A percentile compares a stretch with the other conserved stretches of the same genome.
Evolutionary conservation across 768 basidiomycete genomes (phyloP).

Genomic region (Cystobasidium tubakii): DNA sequence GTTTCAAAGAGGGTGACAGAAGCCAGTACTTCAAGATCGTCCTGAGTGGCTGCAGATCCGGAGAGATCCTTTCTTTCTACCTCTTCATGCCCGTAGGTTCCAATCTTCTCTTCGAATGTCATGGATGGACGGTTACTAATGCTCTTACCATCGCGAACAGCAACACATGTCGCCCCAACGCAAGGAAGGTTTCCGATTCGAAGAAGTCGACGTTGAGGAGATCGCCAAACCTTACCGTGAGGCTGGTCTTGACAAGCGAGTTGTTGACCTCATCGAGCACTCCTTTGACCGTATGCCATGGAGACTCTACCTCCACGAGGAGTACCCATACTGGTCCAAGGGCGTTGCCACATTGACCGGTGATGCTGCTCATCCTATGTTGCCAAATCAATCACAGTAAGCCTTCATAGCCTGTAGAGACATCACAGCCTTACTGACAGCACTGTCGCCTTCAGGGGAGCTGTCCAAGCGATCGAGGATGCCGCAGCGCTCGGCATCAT

Average conservation of each 20-base stretch:
- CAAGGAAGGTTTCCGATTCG: slow-evolving; percentile 38
- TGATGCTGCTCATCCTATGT: slow-evolving; percentile 59
- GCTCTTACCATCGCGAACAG: neutral
- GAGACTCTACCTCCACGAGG: slow-evolving; percentile 43
- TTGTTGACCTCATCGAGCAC: slow-evolving; percentile 40
- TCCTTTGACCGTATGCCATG: slow-evolving; percentile 47
- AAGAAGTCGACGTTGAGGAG: slow-evolving; percentile 39
- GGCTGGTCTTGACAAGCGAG: slow-evolving; percentile 40
- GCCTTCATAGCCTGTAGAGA: too few species aligned
- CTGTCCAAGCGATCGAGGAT: slow-evolving; percentile 60
- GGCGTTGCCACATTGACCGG: slow-evolving; percentile 58
- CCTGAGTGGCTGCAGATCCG: slow-evolving; percentile 41
- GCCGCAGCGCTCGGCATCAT: slow-evolving; percentile 59
- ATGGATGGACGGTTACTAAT: neutral
- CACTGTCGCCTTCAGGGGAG: slow-evolving; percentile 42
- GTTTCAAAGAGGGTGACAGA: slow-evolving; percentile 38
- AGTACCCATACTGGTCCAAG: slow-evolving; percentile 42
- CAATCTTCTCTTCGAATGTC: neutral
- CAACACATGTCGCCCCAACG: slow-evolving; percentile 40
- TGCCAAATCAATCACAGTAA: slow-evolving; percentile 58
- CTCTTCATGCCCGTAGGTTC: slow-evolving; percentile 42
- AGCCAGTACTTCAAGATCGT: slow-evolving; percentile 45
- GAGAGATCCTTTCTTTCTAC: slow-evolving; percentile 45
- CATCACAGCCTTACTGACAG: neutral
- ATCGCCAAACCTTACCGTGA: slow-evolving; percentile 37